These are phyloP conservation scores for Xylariales sp. DNA, from an alignment of 2,329 filamentous ascomycete genomes.

Conservation along the genomic window DNA sequence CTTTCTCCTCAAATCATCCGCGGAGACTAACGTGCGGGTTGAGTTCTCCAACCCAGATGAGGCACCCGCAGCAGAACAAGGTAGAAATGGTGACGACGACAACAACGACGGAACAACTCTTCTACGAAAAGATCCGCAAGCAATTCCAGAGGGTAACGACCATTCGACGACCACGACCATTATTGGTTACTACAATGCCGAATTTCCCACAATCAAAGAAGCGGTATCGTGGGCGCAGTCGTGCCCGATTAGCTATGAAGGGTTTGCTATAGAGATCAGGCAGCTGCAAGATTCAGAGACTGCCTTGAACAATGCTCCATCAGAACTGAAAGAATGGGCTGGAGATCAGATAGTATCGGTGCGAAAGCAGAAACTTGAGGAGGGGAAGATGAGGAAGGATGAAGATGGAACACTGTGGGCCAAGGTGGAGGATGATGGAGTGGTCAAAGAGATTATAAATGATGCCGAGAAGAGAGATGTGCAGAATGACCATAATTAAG, in stretches of 20 bases:
- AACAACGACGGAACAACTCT: not conserved
- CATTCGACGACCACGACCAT: not conserved
- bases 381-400: not conserved
- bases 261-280: not conserved
- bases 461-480: not conserved
- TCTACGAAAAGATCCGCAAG: not conserved
- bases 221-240: not conserved
- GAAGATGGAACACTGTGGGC: not conserved
- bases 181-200: not conserved
- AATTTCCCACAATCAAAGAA: not conserved
- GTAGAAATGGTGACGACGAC: not conserved
- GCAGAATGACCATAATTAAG: slow-evolving; percentile 29
- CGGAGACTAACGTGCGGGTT: not conserved
- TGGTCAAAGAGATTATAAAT: not conserved
- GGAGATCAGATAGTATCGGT: not conserved
- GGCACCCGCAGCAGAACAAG: too few relatives aligned
- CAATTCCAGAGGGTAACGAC: not conserved
- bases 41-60: not conserved
- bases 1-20: not conserved
- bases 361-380: not conserved
- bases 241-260: not conserved
- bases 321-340: not conserved
- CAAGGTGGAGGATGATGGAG: not conserved
- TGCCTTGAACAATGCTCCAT: not conserved
- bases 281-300: not conserved